phyloP scores from a whole-genome alignment of 495 filamentous ascomycete genomes.

The Xylaria sp. region DNA sequence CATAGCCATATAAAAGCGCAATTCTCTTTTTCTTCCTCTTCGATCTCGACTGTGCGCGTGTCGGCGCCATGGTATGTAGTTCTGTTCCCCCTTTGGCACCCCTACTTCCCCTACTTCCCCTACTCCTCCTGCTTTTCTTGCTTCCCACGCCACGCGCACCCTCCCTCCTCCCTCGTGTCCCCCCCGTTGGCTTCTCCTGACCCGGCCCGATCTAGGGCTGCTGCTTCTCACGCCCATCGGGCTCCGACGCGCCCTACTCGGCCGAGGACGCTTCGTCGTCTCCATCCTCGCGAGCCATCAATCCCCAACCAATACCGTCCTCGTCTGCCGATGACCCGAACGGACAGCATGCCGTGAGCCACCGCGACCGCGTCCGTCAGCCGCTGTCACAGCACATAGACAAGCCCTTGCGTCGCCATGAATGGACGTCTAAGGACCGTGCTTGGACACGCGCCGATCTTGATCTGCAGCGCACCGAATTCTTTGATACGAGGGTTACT shows the following conservation, averaged over 20 bases:
- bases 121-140: too few species aligned
- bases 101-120: too few species aligned
- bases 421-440: constrained; percentile 55
- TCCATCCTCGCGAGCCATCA: constrained; percentile 43
- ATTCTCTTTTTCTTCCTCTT: constrained; percentile 6
- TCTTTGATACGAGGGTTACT: constrained; percentile 84
- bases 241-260: constrained; percentile 52
- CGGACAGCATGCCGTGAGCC: constrained; percentile 22
- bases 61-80: constrained; percentile 22
- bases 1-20: constrained; percentile 14
- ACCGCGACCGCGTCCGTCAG: constrained; percentile 31
- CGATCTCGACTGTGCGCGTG: background rate
- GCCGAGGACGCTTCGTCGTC: constrained; percentile 45
- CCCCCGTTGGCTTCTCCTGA: constrained; percentile 1
- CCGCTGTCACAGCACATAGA: constrained; percentile 56
- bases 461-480: constrained; percentile 63
- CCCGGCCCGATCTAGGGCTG: constrained; percentile 49
- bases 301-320: constrained; percentile 30
- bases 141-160: background rate
- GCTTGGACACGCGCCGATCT: constrained; percentile 54
- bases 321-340: constrained; percentile 31
- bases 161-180: background rate
- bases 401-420: constrained; percentile 54
- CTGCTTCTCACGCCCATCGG: constrained; percentile 54
- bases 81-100: too few species aligned